Evolutionary conservation across 2,329 filamentous ascomycete species (phyloP).

Genomic region (Talaromyces verruculosus): DNA sequence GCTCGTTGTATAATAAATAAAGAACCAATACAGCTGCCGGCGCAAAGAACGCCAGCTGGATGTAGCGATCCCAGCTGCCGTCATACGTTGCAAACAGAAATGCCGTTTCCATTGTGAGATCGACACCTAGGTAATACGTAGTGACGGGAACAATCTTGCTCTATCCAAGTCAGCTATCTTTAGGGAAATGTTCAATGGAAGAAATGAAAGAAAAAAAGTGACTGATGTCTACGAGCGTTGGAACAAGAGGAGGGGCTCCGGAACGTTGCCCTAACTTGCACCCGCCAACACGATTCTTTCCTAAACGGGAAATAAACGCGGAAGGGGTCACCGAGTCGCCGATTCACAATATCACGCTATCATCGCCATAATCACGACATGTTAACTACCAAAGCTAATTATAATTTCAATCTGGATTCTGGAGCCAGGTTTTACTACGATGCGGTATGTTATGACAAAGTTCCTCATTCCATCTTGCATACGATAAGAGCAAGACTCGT

Average conservation of each 20-base stretch:
- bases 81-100: neutral
- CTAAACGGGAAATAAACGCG: neutral
- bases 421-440: neutral
- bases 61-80: neutral
- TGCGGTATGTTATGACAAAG: neutral
- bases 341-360: neutral
- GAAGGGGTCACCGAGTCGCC: neutral
- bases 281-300: neutral
- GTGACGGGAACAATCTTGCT: neutral
- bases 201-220: neutral
- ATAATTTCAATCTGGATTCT: neutral
- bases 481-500: neutral
- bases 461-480: neutral
- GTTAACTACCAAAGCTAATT: neutral
- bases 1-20: neutral
- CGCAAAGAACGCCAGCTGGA: neutral
- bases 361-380: neutral
- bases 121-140: neutral
- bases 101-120: neutral
- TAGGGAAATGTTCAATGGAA: neutral
- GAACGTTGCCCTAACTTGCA: neutral
- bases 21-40: neutral
- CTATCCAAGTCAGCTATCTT: neutral
- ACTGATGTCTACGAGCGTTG: neutral
- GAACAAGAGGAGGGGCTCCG: neutral